Evolutionary conservation across 2,329 filamentous ascomycete genomes (phyloP).

Genomic region (Aspergillus neotritici): DNA sequence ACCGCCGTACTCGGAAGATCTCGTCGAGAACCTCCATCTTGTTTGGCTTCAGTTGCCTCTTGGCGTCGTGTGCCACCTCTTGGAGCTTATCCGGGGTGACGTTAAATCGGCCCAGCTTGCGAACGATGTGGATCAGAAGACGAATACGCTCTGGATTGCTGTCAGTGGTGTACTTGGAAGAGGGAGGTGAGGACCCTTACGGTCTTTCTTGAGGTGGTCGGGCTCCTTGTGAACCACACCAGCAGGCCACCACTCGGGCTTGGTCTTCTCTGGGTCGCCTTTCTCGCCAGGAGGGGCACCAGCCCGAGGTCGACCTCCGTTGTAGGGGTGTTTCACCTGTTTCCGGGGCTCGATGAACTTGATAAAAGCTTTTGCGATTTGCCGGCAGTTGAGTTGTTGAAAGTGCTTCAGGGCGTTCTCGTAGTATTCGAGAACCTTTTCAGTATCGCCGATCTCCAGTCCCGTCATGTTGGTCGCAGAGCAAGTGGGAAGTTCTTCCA

Average conservation of each 20-base stretch:
- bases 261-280: slow-evolving; percentile 41
- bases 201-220: slow-evolving; percentile 44
- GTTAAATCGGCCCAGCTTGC: slow-evolving; percentile 30
- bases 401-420: slow-evolving; percentile 38
- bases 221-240: slow-evolving; percentile 46
- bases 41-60: slow-evolving; percentile 33
- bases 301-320: slow-evolving; percentile 36
- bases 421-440: slow-evolving; percentile 38
- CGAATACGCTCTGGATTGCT: slow-evolving; percentile 28
- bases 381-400: slow-evolving; percentile 43
- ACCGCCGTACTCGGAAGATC: slow-evolving; percentile 36
- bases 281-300: slow-evolving; percentile 33
- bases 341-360: slow-evolving; percentile 45
- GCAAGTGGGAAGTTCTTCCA: slow-evolving; percentile 17
- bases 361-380: slow-evolving; percentile 43
- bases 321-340: slow-evolving; percentile 46
- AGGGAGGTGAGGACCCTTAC: slow-evolving; percentile 27
- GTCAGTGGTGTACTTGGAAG: slow-evolving; percentile 1
- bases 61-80: slow-evolving; percentile 36
- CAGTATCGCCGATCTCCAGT: slow-evolving; percentile 35
- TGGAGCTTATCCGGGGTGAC: slow-evolving; percentile 37
- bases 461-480: slow-evolving; percentile 24
- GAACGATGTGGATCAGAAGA: slow-evolving; percentile 38
- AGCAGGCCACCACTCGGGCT: slow-evolving; percentile 42
- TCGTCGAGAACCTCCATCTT: slow-evolving; percentile 37